Evolutionary conservation across 768 basidiomycete species (phyloP), one percentile per base, ranked within the genome.

Genomic region (Psilocybe azurescens): DNA sequence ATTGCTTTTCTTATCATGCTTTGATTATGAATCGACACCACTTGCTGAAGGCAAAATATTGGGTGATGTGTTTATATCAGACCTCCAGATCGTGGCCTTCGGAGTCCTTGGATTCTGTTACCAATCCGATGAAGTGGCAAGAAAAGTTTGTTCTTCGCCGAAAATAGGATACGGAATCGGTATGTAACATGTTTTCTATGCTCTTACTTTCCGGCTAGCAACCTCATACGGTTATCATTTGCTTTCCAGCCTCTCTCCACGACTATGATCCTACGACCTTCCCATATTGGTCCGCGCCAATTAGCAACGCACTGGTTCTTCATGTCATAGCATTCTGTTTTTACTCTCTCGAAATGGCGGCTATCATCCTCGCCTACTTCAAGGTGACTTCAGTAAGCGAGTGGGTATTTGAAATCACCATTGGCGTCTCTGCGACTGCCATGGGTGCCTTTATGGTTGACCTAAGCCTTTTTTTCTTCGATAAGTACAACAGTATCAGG

Each of bases 51-150:
- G 44, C 24, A 50, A 56, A 36, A 29, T 62, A 29, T 5, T 44
- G 38, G 38, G 8, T 44, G 41, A 44, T 16, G 14, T 51, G 29
- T 51, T 9, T 24, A 28, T 6, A 44, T 32, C 32, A 16, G 2
- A 16, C 8, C 3, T 18, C 46, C n/a, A 18, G 28, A 36, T 47
- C 9, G 33, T 60, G 29, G 60, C 61, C 13, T 56, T 65, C 53
- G 65, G 65, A 33, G 29, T 53, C n/a, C 50, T 62, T 9, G 65
- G 61, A 32, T 59, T 53, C 16, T 65, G 65, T 38, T 52, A 53
- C 32, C 50, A 62, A 36, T n/a, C 5, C 8, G 14, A 36, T 11
- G 5, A 32, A 11, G 11, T 11, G 1, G 16, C 14, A n/a, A 13
- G 10, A 2, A 32, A 44, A 8, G 5, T 18, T 16, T 64, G 63